Conservation (phyloP, 2,329 filamentous ascomycete genomes). For the Arthrinium puccinioides region DNA sequence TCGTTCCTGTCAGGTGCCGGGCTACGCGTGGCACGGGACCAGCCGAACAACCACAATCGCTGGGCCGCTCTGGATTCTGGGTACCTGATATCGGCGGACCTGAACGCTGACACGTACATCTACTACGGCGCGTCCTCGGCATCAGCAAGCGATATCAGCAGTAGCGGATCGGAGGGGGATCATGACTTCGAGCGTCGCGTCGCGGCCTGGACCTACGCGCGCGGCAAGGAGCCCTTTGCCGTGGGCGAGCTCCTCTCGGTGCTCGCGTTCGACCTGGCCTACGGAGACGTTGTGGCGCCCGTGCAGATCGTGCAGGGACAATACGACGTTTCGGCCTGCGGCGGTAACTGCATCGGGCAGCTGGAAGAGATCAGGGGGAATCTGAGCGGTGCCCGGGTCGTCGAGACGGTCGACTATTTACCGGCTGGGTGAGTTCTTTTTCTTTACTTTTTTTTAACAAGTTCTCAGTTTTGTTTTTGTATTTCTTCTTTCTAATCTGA, state of each 20-base stretch:
- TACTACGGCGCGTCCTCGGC: constrained; percentile 14
- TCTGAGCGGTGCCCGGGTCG: constrained; percentile 12
- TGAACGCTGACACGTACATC: constrained; percentile 18
- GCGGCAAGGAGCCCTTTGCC: constrained; percentile 20
- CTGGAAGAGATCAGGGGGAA: constrained; percentile 9
- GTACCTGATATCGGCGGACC: constrained; percentile 17
- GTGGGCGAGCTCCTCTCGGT: constrained; percentile 20
- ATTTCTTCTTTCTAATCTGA: background rate
- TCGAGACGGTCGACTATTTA: constrained; percentile 20
- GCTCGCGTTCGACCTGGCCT: constrained; percentile 14
- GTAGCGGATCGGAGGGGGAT: too few species aligned
- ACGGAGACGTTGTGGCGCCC: constrained; percentile 13
- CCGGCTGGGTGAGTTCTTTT: constrained; percentile 17
- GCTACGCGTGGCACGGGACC: constrained; percentile 17
- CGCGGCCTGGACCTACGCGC: constrained; percentile 18
- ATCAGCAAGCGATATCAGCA: too few species aligned
- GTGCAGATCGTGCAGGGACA: constrained; percentile 19
- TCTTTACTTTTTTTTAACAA: background rate
- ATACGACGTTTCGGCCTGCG: constrained; percentile 22
- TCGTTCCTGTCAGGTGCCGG: constrained; percentile 19
- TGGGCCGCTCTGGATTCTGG: constrained; percentile 18
- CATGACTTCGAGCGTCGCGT: constrained; percentile 16
- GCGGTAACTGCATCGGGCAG: constrained; percentile 19
- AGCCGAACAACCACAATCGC: constrained; percentile 15
- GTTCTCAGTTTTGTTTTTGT: background rate